phyloP scores from a whole-genome alignment of 2,329 filamentous ascomycete species.

The Phoma sp. region DNA sequence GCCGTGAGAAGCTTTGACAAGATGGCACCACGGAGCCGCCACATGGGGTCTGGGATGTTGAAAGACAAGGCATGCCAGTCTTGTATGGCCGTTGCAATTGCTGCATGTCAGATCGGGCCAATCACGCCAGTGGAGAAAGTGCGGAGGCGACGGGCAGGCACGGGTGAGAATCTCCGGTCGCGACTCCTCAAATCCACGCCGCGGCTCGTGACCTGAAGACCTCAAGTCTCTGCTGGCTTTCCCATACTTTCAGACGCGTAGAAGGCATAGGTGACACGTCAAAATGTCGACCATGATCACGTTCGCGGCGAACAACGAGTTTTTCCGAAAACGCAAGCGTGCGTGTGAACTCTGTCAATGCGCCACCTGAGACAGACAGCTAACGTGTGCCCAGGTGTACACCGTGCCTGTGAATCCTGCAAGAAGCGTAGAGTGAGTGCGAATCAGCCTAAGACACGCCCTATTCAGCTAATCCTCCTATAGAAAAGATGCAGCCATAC shows the following conservation, averaged over 20 bases:
- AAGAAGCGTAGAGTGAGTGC: slow-evolving; percentile 51
- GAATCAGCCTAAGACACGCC: background rate
- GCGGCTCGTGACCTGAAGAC: slow-evolving; percentile 31
- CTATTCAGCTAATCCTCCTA: slow-evolving; percentile 5
- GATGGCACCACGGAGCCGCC: slow-evolving; percentile 6
- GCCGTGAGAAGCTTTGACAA: background rate
- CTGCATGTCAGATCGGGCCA: slow-evolving; percentile 8
- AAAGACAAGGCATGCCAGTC: slow-evolving; percentile 10
- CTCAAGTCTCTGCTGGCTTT: slow-evolving; percentile 22
- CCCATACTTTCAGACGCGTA: slow-evolving; percentile 15
- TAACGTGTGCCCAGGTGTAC: slow-evolving; percentile 43
- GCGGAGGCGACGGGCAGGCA: slow-evolving; percentile 12
- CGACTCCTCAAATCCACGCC: slow-evolving; percentile 23
- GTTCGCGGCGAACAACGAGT: slow-evolving; percentile 54
- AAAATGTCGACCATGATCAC: slow-evolving; percentile 52
- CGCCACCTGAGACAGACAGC: slow-evolving; percentile 25
- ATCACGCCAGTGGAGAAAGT: slow-evolving; percentile 17
- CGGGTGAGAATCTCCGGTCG: slow-evolving; percentile 10
- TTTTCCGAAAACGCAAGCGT: slow-evolving; percentile 53
- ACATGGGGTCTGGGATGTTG: slow-evolving; percentile 6
- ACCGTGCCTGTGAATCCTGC: slow-evolving; percentile 53
- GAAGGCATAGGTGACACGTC: slow-evolving; percentile 15
- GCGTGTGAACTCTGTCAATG: slow-evolving; percentile 26
- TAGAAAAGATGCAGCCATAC: slow-evolving; percentile 53
- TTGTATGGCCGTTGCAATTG: slow-evolving; percentile 1